Conservation (phyloP, 1,139 yeast genomes). For the Pichia sp. region DNA sequence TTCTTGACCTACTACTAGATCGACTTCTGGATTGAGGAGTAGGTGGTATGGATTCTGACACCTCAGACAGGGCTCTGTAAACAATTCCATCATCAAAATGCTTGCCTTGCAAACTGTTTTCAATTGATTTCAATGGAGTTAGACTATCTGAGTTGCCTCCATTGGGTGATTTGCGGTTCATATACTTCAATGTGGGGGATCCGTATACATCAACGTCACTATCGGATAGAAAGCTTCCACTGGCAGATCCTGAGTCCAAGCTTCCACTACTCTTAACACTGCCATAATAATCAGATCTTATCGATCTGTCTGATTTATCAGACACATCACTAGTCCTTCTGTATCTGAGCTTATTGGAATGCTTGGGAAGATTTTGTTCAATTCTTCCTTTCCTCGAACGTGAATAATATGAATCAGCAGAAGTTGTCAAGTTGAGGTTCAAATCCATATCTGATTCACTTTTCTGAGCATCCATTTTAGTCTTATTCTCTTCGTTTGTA, state of each 20-base stretch:
- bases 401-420: constrained; percentile 32
- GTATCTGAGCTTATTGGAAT: background rate
- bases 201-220: constrained; percentile 24
- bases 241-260: constrained; percentile 16
- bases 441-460: constrained; percentile 2
- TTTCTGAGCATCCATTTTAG: background rate
- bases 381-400: constrained; percentile 14
- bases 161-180: constrained; percentile 1
- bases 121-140: background rate
- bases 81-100: constrained; percentile 15
- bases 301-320: constrained; percentile 24
- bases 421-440: constrained; percentile 12
- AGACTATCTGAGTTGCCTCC: background rate
- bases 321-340: constrained; percentile 29
- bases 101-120: background rate
- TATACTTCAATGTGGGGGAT: constrained; percentile 12
- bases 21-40: constrained; percentile 14
- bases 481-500: background rate
- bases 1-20: constrained; percentile 23
- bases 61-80: constrained; percentile 5
- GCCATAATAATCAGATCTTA: constrained; percentile 19
- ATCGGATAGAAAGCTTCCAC: constrained; percentile 16
- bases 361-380: background rate
- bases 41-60: constrained; percentile 6
- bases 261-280: constrained; percentile 11